A percentile compares a stretch with the other conserved stretches of the same genome.
Conservation (phyloP, 2,329 filamentous ascomycete genomes). For the Paecilomyces niveus region DNA sequence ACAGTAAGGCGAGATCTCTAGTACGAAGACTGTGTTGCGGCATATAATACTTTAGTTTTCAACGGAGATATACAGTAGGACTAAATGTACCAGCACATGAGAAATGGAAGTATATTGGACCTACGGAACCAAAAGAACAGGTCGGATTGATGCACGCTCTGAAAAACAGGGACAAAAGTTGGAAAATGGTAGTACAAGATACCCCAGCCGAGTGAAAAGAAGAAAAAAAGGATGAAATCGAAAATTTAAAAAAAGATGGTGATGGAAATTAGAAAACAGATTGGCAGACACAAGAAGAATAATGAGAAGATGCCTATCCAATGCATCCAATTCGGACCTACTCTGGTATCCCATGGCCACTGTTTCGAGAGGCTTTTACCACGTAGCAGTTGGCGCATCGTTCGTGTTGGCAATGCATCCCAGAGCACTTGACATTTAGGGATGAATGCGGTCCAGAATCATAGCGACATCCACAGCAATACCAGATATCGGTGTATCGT, state of each 20-base stretch:
- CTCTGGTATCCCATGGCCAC: not conserved
- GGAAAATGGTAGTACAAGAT: too few relatives aligned
- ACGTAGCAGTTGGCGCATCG: constrained; percentile 4
- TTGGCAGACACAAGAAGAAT: not conserved
- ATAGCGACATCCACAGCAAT: constrained; percentile 5
- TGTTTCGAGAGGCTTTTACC: not conserved
- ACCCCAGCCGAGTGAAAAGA: too few relatives aligned
- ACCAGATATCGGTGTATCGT: constrained; percentile 3
- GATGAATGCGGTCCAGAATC: constrained; percentile 6
- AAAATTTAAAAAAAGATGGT: not conserved
- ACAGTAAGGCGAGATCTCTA: not conserved
- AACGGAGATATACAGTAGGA: not conserved
- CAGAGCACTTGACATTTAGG: constrained; percentile 2
- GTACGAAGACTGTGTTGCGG: not conserved
- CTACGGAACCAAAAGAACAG: too few relatives aligned
- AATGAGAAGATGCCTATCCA: not conserved
- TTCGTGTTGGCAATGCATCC: constrained; percentile 1
- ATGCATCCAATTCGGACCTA: not conserved
- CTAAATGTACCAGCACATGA: not conserved
- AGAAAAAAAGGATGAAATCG: not conserved
- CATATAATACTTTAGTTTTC: not conserved
- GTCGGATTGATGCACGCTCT: too few relatives aligned
- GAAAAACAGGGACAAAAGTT: too few relatives aligned
- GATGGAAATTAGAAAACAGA: too few relatives aligned
- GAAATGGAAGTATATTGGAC: too few relatives aligned